A percentile compares a stretch with the other conserved stretches of the same genome.
phyloP scores from a whole-genome alignment of 192 early-diverging fungal species.

The Coemansia sp. region DNA sequence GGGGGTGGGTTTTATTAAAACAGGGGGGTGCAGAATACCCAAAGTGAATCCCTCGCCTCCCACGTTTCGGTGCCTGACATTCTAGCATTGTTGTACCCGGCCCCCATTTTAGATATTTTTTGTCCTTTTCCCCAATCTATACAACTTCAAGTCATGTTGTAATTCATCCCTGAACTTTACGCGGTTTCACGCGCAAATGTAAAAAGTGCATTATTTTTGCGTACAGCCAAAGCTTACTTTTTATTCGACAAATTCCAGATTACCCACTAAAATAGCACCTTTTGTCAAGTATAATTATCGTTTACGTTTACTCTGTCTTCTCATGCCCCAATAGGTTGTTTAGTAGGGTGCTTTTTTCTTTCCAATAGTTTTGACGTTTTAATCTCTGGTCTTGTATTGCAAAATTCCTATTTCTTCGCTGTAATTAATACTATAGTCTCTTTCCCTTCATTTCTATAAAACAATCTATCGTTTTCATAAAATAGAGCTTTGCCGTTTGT shows the following conservation, averaged over 20 bases:
- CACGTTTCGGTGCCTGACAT: conserved; percentile 18
- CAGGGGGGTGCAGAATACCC: conserved; percentile 9
- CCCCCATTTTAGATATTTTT: too few relatives aligned
- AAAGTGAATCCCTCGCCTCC: conserved; percentile 10
- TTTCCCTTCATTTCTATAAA: too few relatives aligned
- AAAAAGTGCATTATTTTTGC: conserved; percentile 9
- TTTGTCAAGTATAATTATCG: conserved; percentile 14
- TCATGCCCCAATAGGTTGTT: too few relatives aligned
- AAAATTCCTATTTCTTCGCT: not conserved
- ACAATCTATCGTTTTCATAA: too few relatives aligned
- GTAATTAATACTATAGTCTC: not conserved
- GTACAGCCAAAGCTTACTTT: conserved; percentile 3
- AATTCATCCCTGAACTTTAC: not conserved
- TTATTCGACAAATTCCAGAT: conserved; percentile 19
- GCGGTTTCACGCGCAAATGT: conserved; percentile 12
- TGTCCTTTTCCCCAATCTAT: conserved; percentile 2
- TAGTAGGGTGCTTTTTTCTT: conserved; percentile 11
- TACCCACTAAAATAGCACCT: conserved; percentile 13
- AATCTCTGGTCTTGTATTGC: not conserved
- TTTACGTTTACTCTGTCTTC: conserved; percentile 5
- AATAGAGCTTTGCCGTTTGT: too few relatives aligned
- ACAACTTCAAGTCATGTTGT: too few relatives aligned
- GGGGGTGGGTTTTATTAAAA: not conserved
- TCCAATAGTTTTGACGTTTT: conserved; percentile 17
- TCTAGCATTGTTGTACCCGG: conserved; percentile 13